phyloP scores from a whole-genome alignment of 129 eudicot genomes.

The Ambrosia artemisiifolia region DNA sequence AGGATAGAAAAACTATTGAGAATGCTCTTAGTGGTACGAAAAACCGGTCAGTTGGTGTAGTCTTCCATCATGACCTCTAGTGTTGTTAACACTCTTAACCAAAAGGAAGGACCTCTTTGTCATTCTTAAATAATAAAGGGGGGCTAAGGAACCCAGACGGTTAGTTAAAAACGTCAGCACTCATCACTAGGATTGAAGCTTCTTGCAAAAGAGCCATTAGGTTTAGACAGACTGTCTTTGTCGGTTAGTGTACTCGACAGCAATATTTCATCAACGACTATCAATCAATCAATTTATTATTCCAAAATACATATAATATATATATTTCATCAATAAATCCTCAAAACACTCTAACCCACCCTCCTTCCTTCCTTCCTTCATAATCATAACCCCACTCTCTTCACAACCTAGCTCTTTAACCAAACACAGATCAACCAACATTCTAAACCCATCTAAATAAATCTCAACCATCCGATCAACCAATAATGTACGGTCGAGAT shows the following conservation, averaged over 20 bases:
- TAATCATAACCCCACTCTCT: no score
- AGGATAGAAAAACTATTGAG: no score
- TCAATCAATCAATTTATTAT: conserved; percentile 24
- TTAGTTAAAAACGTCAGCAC: conserved; percentile 13
- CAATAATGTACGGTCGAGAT: conserved; percentile 74
- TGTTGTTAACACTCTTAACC: no score
- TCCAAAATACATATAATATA: no score
- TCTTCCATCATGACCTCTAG: no score
- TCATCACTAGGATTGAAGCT: conserved; percentile 11
- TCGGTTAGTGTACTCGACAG: conserved; percentile 37
- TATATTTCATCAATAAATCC: background rate
- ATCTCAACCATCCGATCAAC: no score
- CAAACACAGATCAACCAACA: background rate
- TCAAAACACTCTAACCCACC: no score
- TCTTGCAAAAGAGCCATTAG: conserved; percentile 7
- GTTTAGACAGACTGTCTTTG: conserved; percentile 52
- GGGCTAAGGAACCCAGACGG: background rate
- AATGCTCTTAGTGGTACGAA: no score
- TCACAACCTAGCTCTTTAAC: no score
- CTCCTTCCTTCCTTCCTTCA: background rate
- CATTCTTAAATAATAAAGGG: background rate
- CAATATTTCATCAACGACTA: background rate
- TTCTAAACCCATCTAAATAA: no score
- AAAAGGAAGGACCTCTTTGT: background rate
- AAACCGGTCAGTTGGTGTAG: no score